Percentiles rank a stretch among this genome's conserved stretches.
Conservation (phyloP, 768 basidiomycete genomes). For the Amanita rubescens region DNA sequence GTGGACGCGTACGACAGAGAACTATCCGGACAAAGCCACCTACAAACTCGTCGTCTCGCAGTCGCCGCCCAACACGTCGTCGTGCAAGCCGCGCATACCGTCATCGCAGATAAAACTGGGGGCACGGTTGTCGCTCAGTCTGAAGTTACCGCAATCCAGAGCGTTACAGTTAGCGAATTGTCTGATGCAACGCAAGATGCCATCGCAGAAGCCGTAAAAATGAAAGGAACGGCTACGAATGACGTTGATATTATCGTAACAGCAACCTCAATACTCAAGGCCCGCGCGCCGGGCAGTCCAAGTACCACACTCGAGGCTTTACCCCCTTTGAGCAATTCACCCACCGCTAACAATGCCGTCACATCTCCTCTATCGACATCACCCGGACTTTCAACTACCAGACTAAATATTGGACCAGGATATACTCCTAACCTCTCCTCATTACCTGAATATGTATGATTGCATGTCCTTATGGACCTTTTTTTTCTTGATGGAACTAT, state of each 20-base stretch:
- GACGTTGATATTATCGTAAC: constrained; percentile 79
- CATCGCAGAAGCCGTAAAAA: constrained; percentile 77
- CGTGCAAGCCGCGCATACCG: constrained; percentile 70
- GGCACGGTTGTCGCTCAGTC: constrained; percentile 29
- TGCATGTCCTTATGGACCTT: constrained; percentile 14
- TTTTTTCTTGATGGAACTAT: constrained; percentile 18
- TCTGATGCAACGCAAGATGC: constrained; percentile 52
- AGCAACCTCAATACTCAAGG: constrained; percentile 46
- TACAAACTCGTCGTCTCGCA: constrained; percentile 52
- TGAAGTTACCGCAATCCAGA: constrained; percentile 37
- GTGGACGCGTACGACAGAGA: constrained; percentile 73
- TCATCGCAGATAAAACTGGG: constrained; percentile 41
- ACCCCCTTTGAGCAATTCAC: constrained; percentile 1
- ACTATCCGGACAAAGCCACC: constrained; percentile 45
- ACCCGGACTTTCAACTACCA: constrained; percentile 9
- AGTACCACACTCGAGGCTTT: constrained; percentile 3
- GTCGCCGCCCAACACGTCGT: constrained; percentile 79
- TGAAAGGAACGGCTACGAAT: constrained; percentile 62
- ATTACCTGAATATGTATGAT: constrained; percentile 36
- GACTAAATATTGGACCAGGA: constrained; percentile 12
- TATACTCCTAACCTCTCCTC: constrained; percentile 29
- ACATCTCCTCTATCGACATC: constrained; percentile 3
- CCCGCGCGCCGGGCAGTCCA: constrained; percentile 27
- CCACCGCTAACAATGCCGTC: not conserved
- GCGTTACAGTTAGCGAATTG: constrained; percentile 44